phyloP scores from a whole-genome alignment of 768 basidiomycete genomes.

The Podaxis sp. region DNA sequence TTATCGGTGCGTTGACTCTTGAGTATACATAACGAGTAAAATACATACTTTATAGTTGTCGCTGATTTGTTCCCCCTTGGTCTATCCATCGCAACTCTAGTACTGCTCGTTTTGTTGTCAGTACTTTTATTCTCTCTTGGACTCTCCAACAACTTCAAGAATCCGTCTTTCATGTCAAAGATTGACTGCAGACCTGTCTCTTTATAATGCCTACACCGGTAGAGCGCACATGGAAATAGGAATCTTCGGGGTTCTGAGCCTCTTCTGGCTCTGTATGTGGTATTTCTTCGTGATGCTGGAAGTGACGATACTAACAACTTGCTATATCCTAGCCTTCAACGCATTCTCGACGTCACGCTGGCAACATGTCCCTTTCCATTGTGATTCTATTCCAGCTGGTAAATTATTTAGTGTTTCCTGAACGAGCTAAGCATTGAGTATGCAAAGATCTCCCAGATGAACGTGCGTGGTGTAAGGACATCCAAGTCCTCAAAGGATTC shows the following conservation, averaged over 20 bases:
- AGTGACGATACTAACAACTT: neutral
- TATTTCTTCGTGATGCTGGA: neutral
- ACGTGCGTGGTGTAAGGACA: conserved; percentile 47
- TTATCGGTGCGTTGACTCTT: neutral
- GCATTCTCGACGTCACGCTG: conserved; percentile 59
- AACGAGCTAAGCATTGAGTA: no score
- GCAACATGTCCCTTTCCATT: conserved; percentile 42
- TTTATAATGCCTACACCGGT: conserved; percentile 38
- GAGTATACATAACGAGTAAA: neutral
- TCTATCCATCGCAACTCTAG: conserved; percentile 49
- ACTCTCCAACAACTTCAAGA: neutral
- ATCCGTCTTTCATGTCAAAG: conserved; percentile 21
- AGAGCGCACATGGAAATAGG: conserved; percentile 46
- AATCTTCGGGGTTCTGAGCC: conserved; percentile 37
- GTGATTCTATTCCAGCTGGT: conserved; percentile 46
- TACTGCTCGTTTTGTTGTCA: conserved; percentile 39
- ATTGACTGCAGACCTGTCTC: conserved; percentile 36
- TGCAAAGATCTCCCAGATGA: conserved; percentile 37
- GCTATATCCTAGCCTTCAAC: conserved; percentile 39
- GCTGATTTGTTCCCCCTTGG: conserved; percentile 59
- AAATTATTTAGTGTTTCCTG: conserved; percentile 8
- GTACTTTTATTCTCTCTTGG: conserved; percentile 15
- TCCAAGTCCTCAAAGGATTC: conserved; percentile 51
- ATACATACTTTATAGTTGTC: conserved; percentile 30
- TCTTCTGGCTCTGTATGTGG: conserved; percentile 52